Evolutionary conservation across 176 grass and related monocot species (phyloP), one percentile per base, ranked within the genome.

Genomic region (Cenchrus purpureus): DNA sequence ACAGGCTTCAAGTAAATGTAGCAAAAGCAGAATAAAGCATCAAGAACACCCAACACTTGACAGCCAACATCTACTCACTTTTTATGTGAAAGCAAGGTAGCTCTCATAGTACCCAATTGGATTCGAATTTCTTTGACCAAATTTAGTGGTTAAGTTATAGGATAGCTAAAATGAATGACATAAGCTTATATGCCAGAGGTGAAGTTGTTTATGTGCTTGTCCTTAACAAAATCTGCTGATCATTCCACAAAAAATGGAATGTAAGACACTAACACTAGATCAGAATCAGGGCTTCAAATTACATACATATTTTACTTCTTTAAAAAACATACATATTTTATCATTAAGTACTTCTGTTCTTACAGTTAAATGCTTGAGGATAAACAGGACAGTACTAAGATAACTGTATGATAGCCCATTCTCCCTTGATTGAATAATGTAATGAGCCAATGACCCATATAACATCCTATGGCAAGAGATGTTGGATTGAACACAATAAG

Each of bases 171-270:
- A 71, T 15, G 7, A 44, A 15, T 16, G 66, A 12, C 7, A 28
- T 25, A 37, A 43, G 42, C 43, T 63, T 87, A 65, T 57, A 32
- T 22, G 52, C 6, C 9, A 50, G 17, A 48, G 55, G 62, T 58
- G 56, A 86, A 82, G 62, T 57, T 64, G 19, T 65, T 72, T 65
- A 55, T 69, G 32, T 37, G 45, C 34, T 68, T 87, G 65, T 74
- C 60, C 67, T 67, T 50, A 62, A 76, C 79, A 86, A 90, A 59
- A 44, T 68, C 45, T 68, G 29, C 12, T 79, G 29, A 79, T 69
- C 19, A 74, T 79, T 69, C 10, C 54, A 74, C 52, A 82, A 63
- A 20, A 79, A 57, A 60, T 60, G 44, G 44, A 20, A 44, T 62
- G 56, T 53, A 61, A 61, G 20, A 61, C 19, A 59, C 19, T 61